Conservation (phyloP, 176 grass and related monocot genomes). For the Otatea glauca region DNA sequence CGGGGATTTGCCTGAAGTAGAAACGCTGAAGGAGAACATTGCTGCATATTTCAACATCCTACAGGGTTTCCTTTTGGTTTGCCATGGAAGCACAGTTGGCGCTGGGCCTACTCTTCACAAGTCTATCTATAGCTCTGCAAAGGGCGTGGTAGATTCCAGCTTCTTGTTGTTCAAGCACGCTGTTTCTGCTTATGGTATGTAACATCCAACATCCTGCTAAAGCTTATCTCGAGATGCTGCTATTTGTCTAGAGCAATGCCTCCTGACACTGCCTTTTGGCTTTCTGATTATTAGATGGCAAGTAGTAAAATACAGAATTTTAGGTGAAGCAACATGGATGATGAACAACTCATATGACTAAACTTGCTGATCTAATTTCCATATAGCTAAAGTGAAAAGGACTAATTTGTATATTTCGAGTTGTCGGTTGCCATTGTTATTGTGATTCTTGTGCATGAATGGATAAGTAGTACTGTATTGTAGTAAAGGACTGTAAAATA, state of each 20-base stretch:
- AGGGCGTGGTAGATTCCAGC: constrained; percentile 73
- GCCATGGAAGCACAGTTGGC: constrained; percentile 70
- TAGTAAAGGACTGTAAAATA: constrained; percentile 24
- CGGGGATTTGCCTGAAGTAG: constrained; percentile 66
- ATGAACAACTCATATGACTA: background rate
- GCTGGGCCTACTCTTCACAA: constrained; percentile 86
- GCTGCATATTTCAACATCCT: constrained; percentile 73
- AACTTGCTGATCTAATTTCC: constrained; percentile 10
- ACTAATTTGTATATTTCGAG: background rate
- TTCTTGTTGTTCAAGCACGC: constrained; percentile 78
- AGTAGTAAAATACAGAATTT: background rate
- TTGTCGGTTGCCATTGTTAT: background rate
- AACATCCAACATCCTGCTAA: background rate
- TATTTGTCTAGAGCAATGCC: background rate
- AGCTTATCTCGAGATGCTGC: background rate
- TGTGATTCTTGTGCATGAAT: constrained; percentile 10
- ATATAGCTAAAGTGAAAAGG: background rate
- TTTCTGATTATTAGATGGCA: constrained; percentile 29
- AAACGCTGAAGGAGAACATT: constrained; percentile 80
- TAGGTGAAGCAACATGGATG: constrained; percentile 3
- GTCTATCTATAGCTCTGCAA: constrained; percentile 62
- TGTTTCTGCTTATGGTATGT: constrained; percentile 70
- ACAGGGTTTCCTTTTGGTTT: constrained; percentile 90
- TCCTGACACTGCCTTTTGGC: background rate
- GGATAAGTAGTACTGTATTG: background rate